Percentiles rank a stretch among this genome's conserved stretches.
Evolutionary conservation across 805 yeast species (phyloP).

Genomic region (Candida namnaoensis): DNA sequence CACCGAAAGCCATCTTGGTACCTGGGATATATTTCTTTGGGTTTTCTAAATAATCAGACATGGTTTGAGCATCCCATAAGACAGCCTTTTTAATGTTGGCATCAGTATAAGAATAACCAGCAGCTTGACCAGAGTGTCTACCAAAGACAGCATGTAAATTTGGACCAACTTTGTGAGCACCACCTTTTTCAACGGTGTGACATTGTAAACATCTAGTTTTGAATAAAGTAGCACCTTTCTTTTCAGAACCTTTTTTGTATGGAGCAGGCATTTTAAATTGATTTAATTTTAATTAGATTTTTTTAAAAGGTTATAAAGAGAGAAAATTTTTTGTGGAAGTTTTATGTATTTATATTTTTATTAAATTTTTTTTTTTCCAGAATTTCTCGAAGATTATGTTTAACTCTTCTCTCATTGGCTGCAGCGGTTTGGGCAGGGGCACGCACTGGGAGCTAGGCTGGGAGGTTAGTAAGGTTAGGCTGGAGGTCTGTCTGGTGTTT

Average conservation of each 20-base stretch:
- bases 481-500: too few relatives aligned
- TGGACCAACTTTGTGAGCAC: conserved; percentile 98
- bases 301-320: neutral
- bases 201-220: conserved; percentile 99
- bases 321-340: too few relatives aligned
- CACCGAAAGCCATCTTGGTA: conserved; percentile 99
- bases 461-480: too few relatives aligned
- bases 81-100: conserved; percentile 97
- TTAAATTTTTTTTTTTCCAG: too few relatives aligned
- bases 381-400: neutral
- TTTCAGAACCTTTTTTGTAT: conserved; percentile 48
- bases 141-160: conserved; percentile 93
- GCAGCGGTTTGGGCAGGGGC: too few relatives aligned
- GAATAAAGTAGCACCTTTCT: conserved; percentile 97
- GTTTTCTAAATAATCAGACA: conserved; percentile 95
- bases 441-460: too few relatives aligned
- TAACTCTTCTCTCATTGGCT: neutral
- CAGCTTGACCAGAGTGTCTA: conserved; percentile 87
- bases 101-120: conserved; percentile 93
- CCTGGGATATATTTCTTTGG: conserved; percentile 99
- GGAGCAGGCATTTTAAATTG: conserved; percentile 20
- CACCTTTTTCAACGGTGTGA: conserved; percentile 94
- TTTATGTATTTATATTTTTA: too few relatives aligned
- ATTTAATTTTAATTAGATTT: too few relatives aligned
- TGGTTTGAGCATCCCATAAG: conserved; percentile 75